Conservation (phyloP, 495 filamentous ascomycete species). For the Corynascus novoguineensis region DNA sequence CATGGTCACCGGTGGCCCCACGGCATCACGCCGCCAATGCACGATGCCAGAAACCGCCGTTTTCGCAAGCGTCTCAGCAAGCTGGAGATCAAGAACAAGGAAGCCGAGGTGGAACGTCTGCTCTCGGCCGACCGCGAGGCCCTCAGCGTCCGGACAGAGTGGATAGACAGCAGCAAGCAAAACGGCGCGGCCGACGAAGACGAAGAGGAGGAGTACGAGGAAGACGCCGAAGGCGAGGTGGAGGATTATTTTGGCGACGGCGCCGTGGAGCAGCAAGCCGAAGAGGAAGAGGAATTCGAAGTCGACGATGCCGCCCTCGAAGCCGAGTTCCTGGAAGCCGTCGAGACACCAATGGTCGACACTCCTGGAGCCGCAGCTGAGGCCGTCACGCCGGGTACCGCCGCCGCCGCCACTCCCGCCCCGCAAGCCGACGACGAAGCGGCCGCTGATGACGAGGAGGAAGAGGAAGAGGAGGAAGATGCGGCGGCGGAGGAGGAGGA, state of each 20-base stretch:
- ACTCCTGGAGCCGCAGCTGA: slow-evolving; percentile 35
- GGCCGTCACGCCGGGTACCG: slow-evolving; percentile 36
- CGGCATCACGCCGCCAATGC: slow-evolving; percentile 87
- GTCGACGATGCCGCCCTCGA: slow-evolving; percentile 39
- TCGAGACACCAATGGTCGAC: slow-evolving; percentile 27
- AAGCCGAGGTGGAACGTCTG: slow-evolving; percentile 72
- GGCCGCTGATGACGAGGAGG: slow-evolving; percentile 46
- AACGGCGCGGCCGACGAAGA: slow-evolving; percentile 45
- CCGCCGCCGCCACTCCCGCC: slow-evolving; percentile 27
- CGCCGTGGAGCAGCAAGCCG: slow-evolving; percentile 38
- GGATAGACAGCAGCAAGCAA: slow-evolving; percentile 59
- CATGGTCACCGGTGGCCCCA: slow-evolving; percentile 77
- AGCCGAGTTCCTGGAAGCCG: slow-evolving; percentile 29
- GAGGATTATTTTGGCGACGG: slow-evolving; percentile 43
- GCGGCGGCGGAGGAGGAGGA: slow-evolving; percentile 46
- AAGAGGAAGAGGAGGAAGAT: slow-evolving; percentile 39
- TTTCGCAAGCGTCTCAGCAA: slow-evolving; percentile 81
- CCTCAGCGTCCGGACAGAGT: slow-evolving; percentile 50
- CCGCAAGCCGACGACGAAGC: slow-evolving; percentile 29
- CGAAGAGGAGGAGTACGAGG: slow-evolving; percentile 56
- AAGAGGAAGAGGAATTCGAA: slow-evolving; percentile 14
- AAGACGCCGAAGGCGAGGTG: slow-evolving; percentile 53
- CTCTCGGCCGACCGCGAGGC: slow-evolving; percentile 63
- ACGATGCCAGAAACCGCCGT: slow-evolving; percentile 73
- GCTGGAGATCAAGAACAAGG: slow-evolving; percentile 81